Conservation (phyloP, 2,329 filamentous ascomycete genomes). For the Clarireedia hainanense region DNA sequence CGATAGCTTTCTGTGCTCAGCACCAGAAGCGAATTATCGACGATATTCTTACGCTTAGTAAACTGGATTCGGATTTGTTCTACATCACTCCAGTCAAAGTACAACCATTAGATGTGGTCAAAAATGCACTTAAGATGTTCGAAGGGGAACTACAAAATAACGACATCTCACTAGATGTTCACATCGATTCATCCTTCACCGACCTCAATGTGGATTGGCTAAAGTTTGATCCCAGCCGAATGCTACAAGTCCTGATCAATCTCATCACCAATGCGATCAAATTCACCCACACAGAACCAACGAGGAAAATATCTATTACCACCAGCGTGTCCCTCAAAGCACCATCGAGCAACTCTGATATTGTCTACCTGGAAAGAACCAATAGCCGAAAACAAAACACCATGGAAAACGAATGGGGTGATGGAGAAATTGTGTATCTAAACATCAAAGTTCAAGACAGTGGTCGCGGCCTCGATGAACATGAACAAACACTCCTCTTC, state of each 20-base stretch:
- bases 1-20: conserved; percentile 70
- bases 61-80: conserved; percentile 63
- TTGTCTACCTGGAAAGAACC: conserved; percentile 22
- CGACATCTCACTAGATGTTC: conserved; percentile 58
- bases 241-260: conserved; percentile 75
- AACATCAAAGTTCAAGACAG: conserved; percentile 71
- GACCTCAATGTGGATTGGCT: conserved; percentile 56
- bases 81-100: conserved; percentile 63
- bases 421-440: conserved; percentile 62
- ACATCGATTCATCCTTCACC: conserved; percentile 53
- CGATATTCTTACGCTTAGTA: conserved; percentile 58
- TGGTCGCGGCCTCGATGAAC: conserved; percentile 61
- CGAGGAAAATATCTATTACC: conserved; percentile 44
- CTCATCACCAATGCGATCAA: conserved; percentile 76
- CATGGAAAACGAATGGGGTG: conserved; percentile 48
- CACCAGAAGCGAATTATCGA: conserved; percentile 63
- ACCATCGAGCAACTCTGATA: conserved; percentile 5
- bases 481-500: conserved; percentile 69
- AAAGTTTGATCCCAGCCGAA: conserved; percentile 61
- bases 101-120: conserved; percentile 59
- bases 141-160: conserved; percentile 64
- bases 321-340: conserved; percentile 13
- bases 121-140: conserved; percentile 68
- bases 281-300: conserved; percentile 60
- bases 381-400: conserved; percentile 22